Base-by-base conservation (phyloP, 192 early-diverging fungal species). In the Coemansia sp. region DNA sequence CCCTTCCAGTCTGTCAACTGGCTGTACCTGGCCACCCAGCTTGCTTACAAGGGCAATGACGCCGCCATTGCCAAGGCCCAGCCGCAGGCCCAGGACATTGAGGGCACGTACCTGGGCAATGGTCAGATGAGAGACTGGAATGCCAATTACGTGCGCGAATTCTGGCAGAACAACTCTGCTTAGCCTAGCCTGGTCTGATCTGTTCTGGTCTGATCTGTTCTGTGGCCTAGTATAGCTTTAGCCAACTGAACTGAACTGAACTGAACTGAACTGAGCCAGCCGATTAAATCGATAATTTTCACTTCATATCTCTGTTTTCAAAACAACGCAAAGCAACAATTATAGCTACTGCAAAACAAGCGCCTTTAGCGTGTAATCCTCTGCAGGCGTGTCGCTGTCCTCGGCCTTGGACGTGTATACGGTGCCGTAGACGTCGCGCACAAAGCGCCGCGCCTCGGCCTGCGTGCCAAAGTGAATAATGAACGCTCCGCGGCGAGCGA, bases 1-100 rank as follows among this genome's bases (percentile, higher is more conserved):
- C 81, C 79, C 2, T 88, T 81, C 70, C 84, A 87, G 62, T 80
- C 87, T 0, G 83, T 89, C 60, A 88, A 88, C 63, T 92, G 89
- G 90, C 77, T 91, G 25, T 87, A 84, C 60, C 70, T 90, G 60
- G 80, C 77, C 58, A 86, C 88, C 16, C 65, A 82, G 59, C 69
- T 90, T 47, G 69, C 68, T 21, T 70, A 65, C 51, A 74, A 68
- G 67, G 76, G 76, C 62, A 73, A 69, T 45, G 55, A 58, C 49
- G 62, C 60, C 40, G 62, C 54, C 12, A 56, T 65, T 7, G 62
- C 62, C 53, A 62, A 49, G 52, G 52, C 55, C 47, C 65, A 68
- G 69, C 76, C 76, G 11, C 32, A 53, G n/a, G 27, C 57, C 21
- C 27, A 56, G 43, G 56, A 67, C 5, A 54, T 77, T 18, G 70